Evolutionary conservation across 1,139 yeast species (phyloP), one percentile per base, ranked within the genome.

Genomic region (Geotrichum australiense): DNA sequence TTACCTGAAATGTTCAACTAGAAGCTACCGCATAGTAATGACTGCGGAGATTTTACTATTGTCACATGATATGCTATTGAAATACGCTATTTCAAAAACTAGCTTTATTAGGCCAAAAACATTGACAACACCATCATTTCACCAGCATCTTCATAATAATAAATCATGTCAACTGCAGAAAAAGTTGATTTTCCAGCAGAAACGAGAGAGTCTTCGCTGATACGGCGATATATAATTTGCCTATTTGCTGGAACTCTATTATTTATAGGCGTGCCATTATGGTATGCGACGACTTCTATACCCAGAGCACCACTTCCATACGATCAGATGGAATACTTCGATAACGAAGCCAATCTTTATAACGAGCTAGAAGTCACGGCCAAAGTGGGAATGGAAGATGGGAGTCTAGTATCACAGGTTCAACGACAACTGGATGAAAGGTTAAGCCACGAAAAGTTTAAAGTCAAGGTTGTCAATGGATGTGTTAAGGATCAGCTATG

Each of bases 221-320:
- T 25, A 5, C 29, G 41, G n/a, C 15, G 41, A 6, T 37, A 31
- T 16, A 47, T 46, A 12, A 16, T 53, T 3, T 47, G 57, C 2
- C 41, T 65, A 1, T 51, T 75, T 3, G 70, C 77, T 35, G 51
- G 69, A 1, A 53, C 70, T 5, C 15, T 37, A 23, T 12, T 23
- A 12, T 19, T 37, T n/a, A 59, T 83, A n/a, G 96, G 95, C 1
- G 56, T 78, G 15, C 96, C 96, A 2, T 60, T 84, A 49, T 86
- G 91, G 80, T 64, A 70, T 45, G 59, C 63, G 37, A 75, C 94
- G 27, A 84, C 96, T 3, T 70, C 78, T 16, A 76, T 85, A 7
- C 76, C 82, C 54, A 69, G 95, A 47, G 93, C 94, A 0, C 76
- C 76, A 21, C 66, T 87, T 39, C 94, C 94, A 4, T 61, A 69